Conservation (phyloP, 331 rosid species). For the Quercus tomentella region DNA sequence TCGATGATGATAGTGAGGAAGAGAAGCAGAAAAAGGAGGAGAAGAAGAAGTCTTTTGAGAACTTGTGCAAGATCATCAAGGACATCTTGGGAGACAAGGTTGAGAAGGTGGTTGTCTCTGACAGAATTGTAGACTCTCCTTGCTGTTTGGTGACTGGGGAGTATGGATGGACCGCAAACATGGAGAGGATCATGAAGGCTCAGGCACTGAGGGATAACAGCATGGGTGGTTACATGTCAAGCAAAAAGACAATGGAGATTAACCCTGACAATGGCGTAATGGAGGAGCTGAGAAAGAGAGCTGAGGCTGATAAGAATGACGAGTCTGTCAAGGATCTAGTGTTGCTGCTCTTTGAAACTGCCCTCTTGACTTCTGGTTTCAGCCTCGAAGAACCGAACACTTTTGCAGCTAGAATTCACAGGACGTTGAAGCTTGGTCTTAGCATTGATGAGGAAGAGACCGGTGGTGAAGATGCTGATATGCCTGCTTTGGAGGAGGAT, state of each 20-base stretch:
- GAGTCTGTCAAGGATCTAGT: conserved; percentile 63
- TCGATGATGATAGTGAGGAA: conserved; percentile 59
- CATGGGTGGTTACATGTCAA: conserved; percentile 63
- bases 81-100: conserved; percentile 58
- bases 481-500: conserved; percentile 64
- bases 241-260: conserved; percentile 75
- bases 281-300: conserved; percentile 69
- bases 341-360: conserved; percentile 57
- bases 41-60: conserved; percentile 57
- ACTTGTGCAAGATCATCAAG: conserved; percentile 52
- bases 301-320: conserved; percentile 55
- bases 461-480: conserved; percentile 45
- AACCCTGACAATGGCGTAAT: conserved; percentile 66
- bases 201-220: conserved; percentile 61
- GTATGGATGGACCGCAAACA: conserved; percentile 68
- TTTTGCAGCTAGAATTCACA: conserved; percentile 53
- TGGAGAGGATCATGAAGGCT: conserved; percentile 75
- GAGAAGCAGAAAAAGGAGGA: conserved; percentile 56
- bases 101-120: conserved; percentile 63
- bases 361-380: conserved; percentile 62
- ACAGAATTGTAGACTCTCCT: conserved; percentile 62
- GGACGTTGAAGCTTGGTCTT: conserved; percentile 64
- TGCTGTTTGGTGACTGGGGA: conserved; percentile 76
- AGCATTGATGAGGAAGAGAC: conserved; percentile 54
- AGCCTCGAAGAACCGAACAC: conserved; percentile 72